Evolutionary conservation across 140 eudicot species (phyloP), one percentile per base, ranked within the genome.

Genomic region (Bidens hawaiensis): DNA sequence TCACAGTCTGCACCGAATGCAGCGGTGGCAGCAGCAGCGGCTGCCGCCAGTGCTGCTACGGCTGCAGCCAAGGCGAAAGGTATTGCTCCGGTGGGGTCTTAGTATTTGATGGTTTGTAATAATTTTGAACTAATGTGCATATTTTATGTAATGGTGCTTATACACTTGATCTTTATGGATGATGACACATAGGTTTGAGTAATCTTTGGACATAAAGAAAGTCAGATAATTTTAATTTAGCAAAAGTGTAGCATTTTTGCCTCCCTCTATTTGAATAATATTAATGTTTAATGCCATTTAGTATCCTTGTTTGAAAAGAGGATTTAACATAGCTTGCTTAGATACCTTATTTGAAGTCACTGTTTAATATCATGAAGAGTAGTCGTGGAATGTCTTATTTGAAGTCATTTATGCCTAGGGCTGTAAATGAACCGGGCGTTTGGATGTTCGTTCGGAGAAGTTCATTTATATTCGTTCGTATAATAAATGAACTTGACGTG

Each of bases 31-130:
- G 82, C 84, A 0, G 87, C 86, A 0, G 85, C 87, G 0, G 90
- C 95, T 0, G 85, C 87, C 0, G 95, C 95, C 1, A 79, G 83
- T 40, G 86, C 91, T 3, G 83, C 90, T 0, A 69, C 84, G 11
- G 83, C 86, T 31, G 89, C 89, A 9, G 90, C 95, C 60, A 78
- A 82, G 75, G 58, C 79, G 12, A 82, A 86, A 79, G 93, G 97
- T 38, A 75, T 79, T 55, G 95, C 97, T 47, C 93, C 93, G 1
- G 95, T 79, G 48, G 93, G 89, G 33, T 85, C 95, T 70, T 89
- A 89, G 83, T 64, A 53, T 75, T 33, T 49, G 53, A 75, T 9
- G 5, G 28, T 21, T 27, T 72, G 69, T 45, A 24, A 59, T 19
- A 21, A 12, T 65, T 30, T 43, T 38, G 49, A 67, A 31, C 40